These are phyloP conservation scores for Fusarium pseudoanthophilum DNA, from an alignment of 2,329 filamentous ascomycete species.

Conservation along the genomic window DNA sequence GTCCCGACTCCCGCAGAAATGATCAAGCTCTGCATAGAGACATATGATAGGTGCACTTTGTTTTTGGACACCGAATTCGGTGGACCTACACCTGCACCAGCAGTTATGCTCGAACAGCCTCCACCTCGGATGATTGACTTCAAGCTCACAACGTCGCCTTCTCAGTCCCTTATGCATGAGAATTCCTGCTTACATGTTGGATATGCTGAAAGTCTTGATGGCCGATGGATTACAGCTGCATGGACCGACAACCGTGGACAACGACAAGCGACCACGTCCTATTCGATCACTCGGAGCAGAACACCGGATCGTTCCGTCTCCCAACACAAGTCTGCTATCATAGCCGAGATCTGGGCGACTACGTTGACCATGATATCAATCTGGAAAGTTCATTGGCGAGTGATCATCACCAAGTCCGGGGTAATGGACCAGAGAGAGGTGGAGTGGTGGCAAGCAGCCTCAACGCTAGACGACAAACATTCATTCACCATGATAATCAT, in stretches of 20 bases:
- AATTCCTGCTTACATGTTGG: conserved; percentile 84
- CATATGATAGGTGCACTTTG: conserved; percentile 78
- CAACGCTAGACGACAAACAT: conserved; percentile 62
- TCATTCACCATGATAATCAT: conserved; percentile 68
- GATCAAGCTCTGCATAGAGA: conserved; percentile 73
- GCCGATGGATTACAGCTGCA: conserved; percentile 80
- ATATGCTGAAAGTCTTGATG: conserved; percentile 79
- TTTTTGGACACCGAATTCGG: conserved; percentile 52
- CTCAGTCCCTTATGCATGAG: conserved; percentile 78
- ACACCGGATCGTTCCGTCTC: conserved; percentile 58
- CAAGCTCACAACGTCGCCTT: conserved; percentile 73
- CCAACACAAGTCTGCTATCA: conserved; percentile 66
- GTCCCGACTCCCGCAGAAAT: conserved; percentile 71
- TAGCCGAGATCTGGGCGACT: conserved; percentile 80
- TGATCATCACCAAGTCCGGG: conserved; percentile 78
- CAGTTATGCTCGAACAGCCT: conserved; percentile 77
- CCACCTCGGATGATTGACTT: conserved; percentile 80
- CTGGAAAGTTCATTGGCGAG: conserved; percentile 79
- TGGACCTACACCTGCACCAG: conserved; percentile 71
- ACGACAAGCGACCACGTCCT: conserved; percentile 77
- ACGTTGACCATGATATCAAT: conserved; percentile 77
- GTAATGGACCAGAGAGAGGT: conserved; percentile 74
- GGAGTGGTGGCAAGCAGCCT: conserved; percentile 66
- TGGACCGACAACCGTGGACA: conserved; percentile 84
- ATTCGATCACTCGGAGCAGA: conserved; percentile 72